Base-by-base conservation (phyloP, 2,329 filamentous ascomycete genomes). In the Cordyceps javanica region DNA sequence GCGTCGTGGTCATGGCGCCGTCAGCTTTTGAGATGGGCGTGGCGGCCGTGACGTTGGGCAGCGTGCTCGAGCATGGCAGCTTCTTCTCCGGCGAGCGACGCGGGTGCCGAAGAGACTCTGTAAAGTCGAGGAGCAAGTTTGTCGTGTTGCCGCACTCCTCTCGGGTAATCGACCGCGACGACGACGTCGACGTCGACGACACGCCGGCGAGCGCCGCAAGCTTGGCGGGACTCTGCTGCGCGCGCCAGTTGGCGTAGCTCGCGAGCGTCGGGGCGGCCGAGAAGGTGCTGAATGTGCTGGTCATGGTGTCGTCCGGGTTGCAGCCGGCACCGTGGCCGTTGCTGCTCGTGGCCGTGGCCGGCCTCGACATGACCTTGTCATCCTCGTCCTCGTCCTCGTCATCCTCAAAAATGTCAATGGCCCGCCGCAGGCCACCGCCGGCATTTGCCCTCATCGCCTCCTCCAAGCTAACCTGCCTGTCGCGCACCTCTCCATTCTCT, bases 211-310 rank as follows among this genome's bases (percentile, higher is more conserved):
- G 41, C 75, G 74, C 72, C 61, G 73, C 76, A 65, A 72, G 70
- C 65, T 83, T 87, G 25, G 77, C 75, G 14, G 86, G 84, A 42
- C 80, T 88, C 26, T 48, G 44, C 44, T 49, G 32, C 61, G 87
- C 83, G 57, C 86, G 85, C 56, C 94, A 74, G 62, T 85, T 86
- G 9, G 90, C 87, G 66, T 95, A 91, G 66, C 87, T 86, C 21
- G 91, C 94, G 83, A 94, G 84, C 65, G 93, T 90, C 6, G 91
- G 91, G 55, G 96, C 84, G 9, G 90, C 91, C 1, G 93, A 97
- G 72, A 97, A 97, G 13, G 82, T 85, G 75, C 91, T 96, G 69
- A 96, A 89, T 3, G 87, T 87, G 79, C 90, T 96, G 71, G 91
- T 79, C 82, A 87, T 74, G 45, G 86, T 88, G 64, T 90, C 87